These are phyloP conservation scores for Laburnicola sp. DNA, from an alignment of 2,329 filamentous ascomycete species.

Conservation along the genomic window DNA sequence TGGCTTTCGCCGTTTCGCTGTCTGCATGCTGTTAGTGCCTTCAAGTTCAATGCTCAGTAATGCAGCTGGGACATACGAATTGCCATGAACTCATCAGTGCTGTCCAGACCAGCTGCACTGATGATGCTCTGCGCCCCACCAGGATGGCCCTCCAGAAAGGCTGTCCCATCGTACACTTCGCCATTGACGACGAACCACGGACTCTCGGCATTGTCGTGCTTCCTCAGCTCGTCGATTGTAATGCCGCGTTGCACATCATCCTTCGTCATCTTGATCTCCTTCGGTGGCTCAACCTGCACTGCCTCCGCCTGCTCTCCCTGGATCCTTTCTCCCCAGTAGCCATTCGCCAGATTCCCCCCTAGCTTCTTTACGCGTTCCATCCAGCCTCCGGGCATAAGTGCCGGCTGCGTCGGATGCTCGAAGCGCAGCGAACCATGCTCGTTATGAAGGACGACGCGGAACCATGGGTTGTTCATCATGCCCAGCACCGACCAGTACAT, in stretches of 20 bases:
- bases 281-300: conserved; percentile 54
- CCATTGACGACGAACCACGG: conserved; percentile 91
- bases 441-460: conserved; percentile 73
- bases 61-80: conserved; percentile 67
- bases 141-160: conserved; percentile 79
- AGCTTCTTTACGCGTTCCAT: conserved; percentile 88
- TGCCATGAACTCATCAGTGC: conserved; percentile 84
- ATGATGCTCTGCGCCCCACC: conserved; percentile 85
- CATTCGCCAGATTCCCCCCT: conserved; percentile 78
- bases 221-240: conserved; percentile 69
- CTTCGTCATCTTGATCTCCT: conserved; percentile 78
- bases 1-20: conserved; percentile 85
- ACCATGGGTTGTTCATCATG: conserved; percentile 99
- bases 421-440: conserved; percentile 69
- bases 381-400: conserved; percentile 79
- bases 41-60: not conserved
- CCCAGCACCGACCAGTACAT: conserved; percentile 96
- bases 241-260: conserved; percentile 66
- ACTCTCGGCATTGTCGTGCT: conserved; percentile 64
- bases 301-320: conserved; percentile 53
- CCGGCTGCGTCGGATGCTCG: conserved; percentile 85
- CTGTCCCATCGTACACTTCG: conserved; percentile 84
- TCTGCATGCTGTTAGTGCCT: conserved; percentile 58
- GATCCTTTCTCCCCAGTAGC: conserved; percentile 78
- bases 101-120: conserved; percentile 78